phyloP scores from a whole-genome alignment of 2,329 filamentous ascomycete genomes.

The Calycina herbarum region DNA sequence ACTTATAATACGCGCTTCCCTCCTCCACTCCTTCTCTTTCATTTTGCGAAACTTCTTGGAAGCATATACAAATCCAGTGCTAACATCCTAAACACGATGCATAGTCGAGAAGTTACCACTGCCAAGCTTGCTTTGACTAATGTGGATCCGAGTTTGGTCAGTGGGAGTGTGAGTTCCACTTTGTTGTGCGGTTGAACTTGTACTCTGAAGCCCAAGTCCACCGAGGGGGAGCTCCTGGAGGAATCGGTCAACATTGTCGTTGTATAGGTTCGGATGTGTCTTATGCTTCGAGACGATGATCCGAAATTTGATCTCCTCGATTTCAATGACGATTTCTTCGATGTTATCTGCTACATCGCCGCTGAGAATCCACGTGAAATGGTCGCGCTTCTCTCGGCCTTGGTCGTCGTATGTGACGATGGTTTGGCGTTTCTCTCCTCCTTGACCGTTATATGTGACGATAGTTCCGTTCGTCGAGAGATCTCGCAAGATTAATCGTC shows the following conservation, averaged over 20 bases:
- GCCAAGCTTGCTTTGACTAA: slow-evolving; percentile 16
- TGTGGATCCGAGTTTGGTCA: slow-evolving; percentile 14
- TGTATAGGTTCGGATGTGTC: slow-evolving; percentile 13
- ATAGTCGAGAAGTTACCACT: slow-evolving; percentile 17
- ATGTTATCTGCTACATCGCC: neutral
- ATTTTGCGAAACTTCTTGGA: slow-evolving; percentile 28
- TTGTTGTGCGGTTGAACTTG: slow-evolving; percentile 9
- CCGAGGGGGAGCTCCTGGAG: too few species aligned
- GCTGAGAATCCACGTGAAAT: slow-evolving; percentile 5
- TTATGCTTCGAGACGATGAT: slow-evolving; percentile 16
- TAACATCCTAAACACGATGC: slow-evolving; percentile 20
- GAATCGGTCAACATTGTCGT: slow-evolving; percentile 18
- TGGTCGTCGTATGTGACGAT: too few species aligned
- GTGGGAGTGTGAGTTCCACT: slow-evolving; percentile 8
- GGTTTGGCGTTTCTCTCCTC: too few species aligned
- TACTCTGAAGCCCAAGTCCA: slow-evolving; percentile 9
- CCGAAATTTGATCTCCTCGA: slow-evolving; percentile 13
- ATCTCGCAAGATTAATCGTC: slow-evolving; percentile 20
- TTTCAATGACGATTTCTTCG: slow-evolving; percentile 9
- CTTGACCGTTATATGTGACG: slow-evolving; percentile 21
- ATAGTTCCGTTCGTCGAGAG: slow-evolving; percentile 16
- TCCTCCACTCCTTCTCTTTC: slow-evolving; percentile 21
- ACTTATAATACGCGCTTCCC: slow-evolving; percentile 30
- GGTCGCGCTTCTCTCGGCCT: neutral
- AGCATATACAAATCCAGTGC: slow-evolving; percentile 22